Evolutionary conservation across 495 filamentous ascomycete species (phyloP).

Genomic region (Paragyromitra xinjiangensis): DNA sequence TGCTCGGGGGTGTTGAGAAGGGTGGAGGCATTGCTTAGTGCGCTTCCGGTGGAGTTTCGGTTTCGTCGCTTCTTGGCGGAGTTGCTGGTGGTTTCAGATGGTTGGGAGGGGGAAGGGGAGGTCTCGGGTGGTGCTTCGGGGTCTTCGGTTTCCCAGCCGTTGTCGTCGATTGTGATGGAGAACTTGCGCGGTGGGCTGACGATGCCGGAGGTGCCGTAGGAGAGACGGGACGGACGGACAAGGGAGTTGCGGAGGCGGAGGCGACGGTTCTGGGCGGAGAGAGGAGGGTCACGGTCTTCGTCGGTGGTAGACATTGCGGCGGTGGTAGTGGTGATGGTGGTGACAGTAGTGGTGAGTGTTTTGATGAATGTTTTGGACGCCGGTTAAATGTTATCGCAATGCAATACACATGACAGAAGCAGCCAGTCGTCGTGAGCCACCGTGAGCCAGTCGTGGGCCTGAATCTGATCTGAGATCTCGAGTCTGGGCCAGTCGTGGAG

Average conservation of each 20-base stretch:
- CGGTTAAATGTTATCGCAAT: background rate
- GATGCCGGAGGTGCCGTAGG: conserved; percentile 39
- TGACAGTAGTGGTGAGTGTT: background rate
- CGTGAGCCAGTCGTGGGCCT: background rate
- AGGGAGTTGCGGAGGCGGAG: conserved; percentile 54
- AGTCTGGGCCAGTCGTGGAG: background rate
- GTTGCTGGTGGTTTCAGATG: conserved; percentile 5
- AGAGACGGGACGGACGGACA: conserved; percentile 45
- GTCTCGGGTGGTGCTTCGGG: conserved; percentile 22
- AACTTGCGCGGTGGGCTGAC: conserved; percentile 25
- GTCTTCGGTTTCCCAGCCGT: conserved; percentile 55
- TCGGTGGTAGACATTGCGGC: conserved; percentile 10
- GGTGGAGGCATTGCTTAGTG: conserved; percentile 26
- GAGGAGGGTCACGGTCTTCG: conserved; percentile 25
- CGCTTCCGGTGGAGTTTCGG: conserved; percentile 9
- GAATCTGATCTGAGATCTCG: background rate
- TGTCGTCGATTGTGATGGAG: conserved; percentile 46
- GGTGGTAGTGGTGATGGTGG: background rate
- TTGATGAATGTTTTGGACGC: background rate
- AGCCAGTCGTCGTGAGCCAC: background rate
- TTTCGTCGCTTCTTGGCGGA: conserved; percentile 38
- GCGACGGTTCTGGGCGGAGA: conserved; percentile 54
- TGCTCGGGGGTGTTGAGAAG: conserved; percentile 28
- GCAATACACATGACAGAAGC: background rate
- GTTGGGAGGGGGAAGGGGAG: background rate